phyloP scores from a whole-genome alignment of 1,284 basidiomycete species.

The Athelia psychrophila region DNA sequence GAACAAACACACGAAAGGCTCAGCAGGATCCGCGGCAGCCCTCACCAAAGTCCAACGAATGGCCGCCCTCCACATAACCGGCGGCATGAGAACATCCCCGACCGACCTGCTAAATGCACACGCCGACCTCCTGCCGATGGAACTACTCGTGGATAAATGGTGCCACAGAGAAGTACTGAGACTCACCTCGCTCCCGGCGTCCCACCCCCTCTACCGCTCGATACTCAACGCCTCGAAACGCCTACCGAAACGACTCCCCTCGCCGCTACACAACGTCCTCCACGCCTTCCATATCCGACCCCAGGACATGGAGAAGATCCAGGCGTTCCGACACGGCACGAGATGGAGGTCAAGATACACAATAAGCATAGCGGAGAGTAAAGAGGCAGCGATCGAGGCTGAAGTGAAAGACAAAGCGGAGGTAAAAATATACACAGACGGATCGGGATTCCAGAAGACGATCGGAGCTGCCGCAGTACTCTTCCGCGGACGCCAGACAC shows the following conservation, averaged over 20 bases:
- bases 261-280: conserved; percentile 18
- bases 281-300: conserved; percentile 7
- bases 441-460: conserved; percentile 21
- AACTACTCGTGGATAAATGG: conserved; percentile 20
- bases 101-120: background rate
- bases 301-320: conserved; percentile 14
- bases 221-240: conserved; percentile 11
- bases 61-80: background rate
- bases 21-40: background rate
- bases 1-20: background rate
- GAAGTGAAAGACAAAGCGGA: conserved; percentile 12
- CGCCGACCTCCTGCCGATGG: conserved; percentile 30
- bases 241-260: conserved; percentile 2
- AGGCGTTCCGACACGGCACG: background rate
- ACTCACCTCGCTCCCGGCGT: conserved; percentile 25
- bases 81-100: background rate
- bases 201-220: conserved; percentile 26
- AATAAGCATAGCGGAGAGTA: background rate
- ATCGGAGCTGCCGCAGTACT: conserved; percentile 27
- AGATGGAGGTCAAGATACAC: conserved; percentile 1
- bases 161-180: conserved; percentile 24
- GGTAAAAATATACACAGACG: conserved; percentile 26
- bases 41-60: background rate
- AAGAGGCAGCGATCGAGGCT: conserved; percentile 2
- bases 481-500: conserved; percentile 7